Evolutionary conservation across 441 rosid species (phyloP).

Genomic region (Brassica hybrid): DNA sequence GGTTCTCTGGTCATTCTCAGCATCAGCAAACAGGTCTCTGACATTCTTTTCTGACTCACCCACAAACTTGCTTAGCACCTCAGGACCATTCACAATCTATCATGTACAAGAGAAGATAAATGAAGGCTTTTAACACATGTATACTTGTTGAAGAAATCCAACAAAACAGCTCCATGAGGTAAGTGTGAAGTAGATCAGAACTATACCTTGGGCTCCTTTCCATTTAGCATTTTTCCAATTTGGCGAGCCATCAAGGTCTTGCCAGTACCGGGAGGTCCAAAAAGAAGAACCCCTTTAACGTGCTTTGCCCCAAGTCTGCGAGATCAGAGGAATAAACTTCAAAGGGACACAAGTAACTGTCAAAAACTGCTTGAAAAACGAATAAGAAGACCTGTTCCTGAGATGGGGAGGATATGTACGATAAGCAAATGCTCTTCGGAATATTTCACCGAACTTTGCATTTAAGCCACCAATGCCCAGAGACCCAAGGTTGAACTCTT

Average conservation of each 20-base stretch:
- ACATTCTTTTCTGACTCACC: conserved; percentile 99
- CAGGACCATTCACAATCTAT: conserved; percentile 97
- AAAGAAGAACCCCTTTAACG: conserved; percentile 96
- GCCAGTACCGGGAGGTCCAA: conserved; percentile 99
- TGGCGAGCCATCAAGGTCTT: conserved; percentile 99
- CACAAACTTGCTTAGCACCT: conserved; percentile 97
- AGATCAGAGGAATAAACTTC: conserved; percentile 38
- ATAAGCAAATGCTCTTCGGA: conserved; percentile 98
- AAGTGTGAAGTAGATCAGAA: background rate
- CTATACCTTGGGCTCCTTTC: conserved; percentile 91
- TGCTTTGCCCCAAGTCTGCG: conserved; percentile 93
- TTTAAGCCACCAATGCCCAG: background rate
- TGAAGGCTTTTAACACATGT: background rate
- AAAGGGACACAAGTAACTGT: conserved; percentile 51
- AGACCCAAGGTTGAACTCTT: background rate
- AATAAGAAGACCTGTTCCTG: conserved; percentile 70
- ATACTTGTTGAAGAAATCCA: background rate
- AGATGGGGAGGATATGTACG: conserved; percentile 94
- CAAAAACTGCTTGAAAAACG: conserved; percentile 31
- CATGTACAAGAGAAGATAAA: conserved; percentile 28
- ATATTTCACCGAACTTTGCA: conserved; percentile 50
- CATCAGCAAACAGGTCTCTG: conserved; percentile 95
- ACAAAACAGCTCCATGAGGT: background rate
- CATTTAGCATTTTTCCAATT: conserved; percentile 97
- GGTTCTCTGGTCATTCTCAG: conserved; percentile 90